Percentiles rank a stretch among this genome's conserved stretches.
phyloP scores from a whole-genome alignment of 1,139 yeast species.

The Geotrichum macrosporum region DNA sequence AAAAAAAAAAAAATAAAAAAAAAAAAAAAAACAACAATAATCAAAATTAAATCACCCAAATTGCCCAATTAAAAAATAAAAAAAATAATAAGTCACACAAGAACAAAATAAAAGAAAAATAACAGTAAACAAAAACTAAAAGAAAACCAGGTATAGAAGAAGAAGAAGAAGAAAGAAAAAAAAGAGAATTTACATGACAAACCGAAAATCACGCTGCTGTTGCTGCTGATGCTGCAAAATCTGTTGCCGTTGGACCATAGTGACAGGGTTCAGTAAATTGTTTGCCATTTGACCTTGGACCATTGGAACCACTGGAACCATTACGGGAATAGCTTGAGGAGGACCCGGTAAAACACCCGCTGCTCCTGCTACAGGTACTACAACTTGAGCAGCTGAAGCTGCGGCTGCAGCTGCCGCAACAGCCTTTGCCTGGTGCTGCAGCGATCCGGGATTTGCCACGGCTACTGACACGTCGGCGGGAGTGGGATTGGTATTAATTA shows the following conservation, averaged over 20 bases:
- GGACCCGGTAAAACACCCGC: neutral
- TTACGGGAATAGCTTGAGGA: neutral
- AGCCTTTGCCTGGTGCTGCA: constrained; percentile 11
- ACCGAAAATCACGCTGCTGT: constrained; percentile 10
- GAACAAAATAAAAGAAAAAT: too few relatives aligned
- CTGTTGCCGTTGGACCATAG: neutral
- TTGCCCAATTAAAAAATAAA: too few relatives aligned
- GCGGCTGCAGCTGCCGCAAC: constrained; percentile 12
- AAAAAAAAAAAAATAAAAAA: too few relatives aligned
- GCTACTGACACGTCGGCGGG: neutral
- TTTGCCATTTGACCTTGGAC: neutral
- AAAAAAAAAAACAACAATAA: too few relatives aligned
- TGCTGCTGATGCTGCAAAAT: neutral
- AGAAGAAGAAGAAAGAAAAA: neutral
- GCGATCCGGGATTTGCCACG: constrained; percentile 3
- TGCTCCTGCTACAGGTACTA: neutral
- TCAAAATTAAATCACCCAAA: too few relatives aligned
- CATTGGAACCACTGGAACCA: neutral
- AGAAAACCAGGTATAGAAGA: too few relatives aligned
- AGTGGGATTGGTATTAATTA: neutral
- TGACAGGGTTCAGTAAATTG: neutral
- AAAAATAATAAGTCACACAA: too few relatives aligned
- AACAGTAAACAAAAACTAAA: too few relatives aligned
- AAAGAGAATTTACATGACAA: constrained; percentile 1
- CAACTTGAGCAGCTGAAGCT: neutral